Evolutionary conservation across 1,284 basidiomycete species (phyloP).

Genomic region (Sporisorium reilianum): DNA sequence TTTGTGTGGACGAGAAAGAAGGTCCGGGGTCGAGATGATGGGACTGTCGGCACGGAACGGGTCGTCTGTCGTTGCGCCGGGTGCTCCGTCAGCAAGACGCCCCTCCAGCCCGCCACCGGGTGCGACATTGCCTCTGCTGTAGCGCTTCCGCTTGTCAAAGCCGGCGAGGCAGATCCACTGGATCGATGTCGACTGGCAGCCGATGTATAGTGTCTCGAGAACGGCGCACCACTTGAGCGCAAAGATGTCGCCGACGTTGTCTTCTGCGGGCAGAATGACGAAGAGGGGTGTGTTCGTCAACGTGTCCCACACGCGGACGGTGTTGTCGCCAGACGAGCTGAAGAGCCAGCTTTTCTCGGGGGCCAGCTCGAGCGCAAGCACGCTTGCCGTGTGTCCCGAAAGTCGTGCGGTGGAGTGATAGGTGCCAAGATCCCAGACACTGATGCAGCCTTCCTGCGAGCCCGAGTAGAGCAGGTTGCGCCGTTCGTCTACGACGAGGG

Average conservation of each 20-base stretch:
- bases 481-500: constrained; percentile 58
- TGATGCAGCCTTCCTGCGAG: constrained; percentile 54
- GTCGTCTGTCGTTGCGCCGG: background rate
- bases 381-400: constrained; percentile 83
- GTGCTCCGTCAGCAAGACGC: background rate
- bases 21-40: constrained; percentile 41
- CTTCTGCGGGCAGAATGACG: constrained; percentile 83
- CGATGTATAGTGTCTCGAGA: constrained; percentile 83
- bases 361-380: constrained; percentile 84
- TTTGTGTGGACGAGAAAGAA: constrained; percentile 57
- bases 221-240: constrained; percentile 79
- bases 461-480: constrained; percentile 54
- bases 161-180: constrained; percentile 55
- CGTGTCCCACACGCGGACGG: constrained; percentile 83
- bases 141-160: constrained; percentile 12
- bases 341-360: constrained; percentile 71
- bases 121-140: background rate
- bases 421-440: constrained; percentile 58
- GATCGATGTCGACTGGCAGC: constrained; percentile 81
- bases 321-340: constrained; percentile 61
- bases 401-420: constrained; percentile 47
- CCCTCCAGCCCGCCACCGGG: background rate
- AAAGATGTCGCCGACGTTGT: constrained; percentile 90
- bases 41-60: constrained; percentile 33
- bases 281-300: constrained; percentile 79